These are phyloP conservation scores for Aspergillus sp. DNA, from an alignment of 2,329 filamentous ascomycete genomes.

Conservation along the genomic window DNA sequence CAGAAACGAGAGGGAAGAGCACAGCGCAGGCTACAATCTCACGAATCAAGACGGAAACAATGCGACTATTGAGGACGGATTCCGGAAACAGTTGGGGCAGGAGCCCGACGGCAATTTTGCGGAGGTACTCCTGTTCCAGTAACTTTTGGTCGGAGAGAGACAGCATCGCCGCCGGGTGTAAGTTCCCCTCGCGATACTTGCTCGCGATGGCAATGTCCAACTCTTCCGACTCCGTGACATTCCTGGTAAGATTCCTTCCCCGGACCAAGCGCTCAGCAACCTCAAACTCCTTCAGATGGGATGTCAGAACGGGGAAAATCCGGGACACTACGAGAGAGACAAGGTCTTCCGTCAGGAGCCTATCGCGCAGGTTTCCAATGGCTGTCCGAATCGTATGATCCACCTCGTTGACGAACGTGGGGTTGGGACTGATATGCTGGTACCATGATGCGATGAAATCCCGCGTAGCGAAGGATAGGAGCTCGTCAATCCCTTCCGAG, in stretches of 20 bases:
- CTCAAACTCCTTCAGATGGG: slow-evolving; percentile 86
- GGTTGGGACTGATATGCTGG: slow-evolving; percentile 75
- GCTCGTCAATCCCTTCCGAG: slow-evolving; percentile 75
- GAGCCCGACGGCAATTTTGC: slow-evolving; percentile 70
- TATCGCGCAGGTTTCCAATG: slow-evolving; percentile 69
- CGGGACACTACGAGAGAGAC: slow-evolving; percentile 80
- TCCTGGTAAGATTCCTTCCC: slow-evolving; percentile 82
- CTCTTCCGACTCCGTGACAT: slow-evolving; percentile 94
- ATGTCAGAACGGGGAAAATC: slow-evolving; percentile 83
- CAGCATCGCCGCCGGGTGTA: slow-evolving; percentile 83
- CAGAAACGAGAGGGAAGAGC: slow-evolving; percentile 74
- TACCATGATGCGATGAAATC: slow-evolving; percentile 94
- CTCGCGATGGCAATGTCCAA: slow-evolving; percentile 92
- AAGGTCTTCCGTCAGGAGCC: slow-evolving; percentile 74
- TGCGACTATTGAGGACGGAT: slow-evolving; percentile 73
- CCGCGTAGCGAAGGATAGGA: slow-evolving; percentile 74
- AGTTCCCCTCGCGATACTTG: slow-evolving; percentile 83
- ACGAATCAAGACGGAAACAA: slow-evolving; percentile 76
- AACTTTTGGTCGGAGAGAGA: slow-evolving; percentile 81
- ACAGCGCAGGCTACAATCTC: slow-evolving; percentile 95
- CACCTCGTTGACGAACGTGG: slow-evolving; percentile 81
- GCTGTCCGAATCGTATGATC: slow-evolving; percentile 77
- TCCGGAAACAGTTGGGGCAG: slow-evolving; percentile 74
- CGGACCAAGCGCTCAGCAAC: slow-evolving; percentile 84
- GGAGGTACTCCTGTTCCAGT: slow-evolving; percentile 84